A percentile compares a stretch with the other conserved stretches of the same genome.
Evolutionary conservation across 768 basidiomycete genomes (phyloP).

Genomic region (Trametes cubensis): DNA sequence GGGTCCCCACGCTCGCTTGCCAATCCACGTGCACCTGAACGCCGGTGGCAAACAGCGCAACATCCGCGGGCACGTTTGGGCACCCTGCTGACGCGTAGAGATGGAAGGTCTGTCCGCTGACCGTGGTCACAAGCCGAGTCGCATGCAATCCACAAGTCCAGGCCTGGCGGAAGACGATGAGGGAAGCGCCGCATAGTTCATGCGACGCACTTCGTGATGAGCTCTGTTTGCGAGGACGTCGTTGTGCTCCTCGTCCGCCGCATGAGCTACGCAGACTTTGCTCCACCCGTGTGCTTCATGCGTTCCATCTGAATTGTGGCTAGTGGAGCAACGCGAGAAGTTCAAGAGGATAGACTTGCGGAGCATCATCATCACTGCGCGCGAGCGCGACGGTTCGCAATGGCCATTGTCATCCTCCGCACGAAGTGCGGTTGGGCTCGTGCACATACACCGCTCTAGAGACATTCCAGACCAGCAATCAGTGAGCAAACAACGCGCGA

Average conservation of each 20-base stretch:
- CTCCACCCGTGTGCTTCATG: background rate
- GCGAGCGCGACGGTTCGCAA: background rate
- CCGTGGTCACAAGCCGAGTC: slow-evolving; percentile 17
- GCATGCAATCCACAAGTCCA: slow-evolving; percentile 10
- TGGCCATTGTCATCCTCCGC: background rate
- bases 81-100: background rate
- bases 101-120: slow-evolving; percentile 14
- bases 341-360: background rate
- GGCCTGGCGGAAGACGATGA: slow-evolving; percentile 1
- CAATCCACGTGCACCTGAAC: slow-evolving; percentile 1
- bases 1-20: background rate
- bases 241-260: background rate
- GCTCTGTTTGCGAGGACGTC: background rate
- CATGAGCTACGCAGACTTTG: background rate
- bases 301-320: slow-evolving; percentile 4
- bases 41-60: slow-evolving; percentile 10
- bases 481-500: background rate
- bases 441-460: slow-evolving; percentile 4
- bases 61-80: background rate
- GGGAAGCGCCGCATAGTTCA: slow-evolving; percentile 1
- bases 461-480: background rate
- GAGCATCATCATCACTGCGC: background rate
- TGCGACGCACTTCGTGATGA: slow-evolving; percentile 9
- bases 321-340: background rate
- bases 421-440: background rate